Evolutionary conservation across 192 early-diverging fungal genomes (phyloP).

Genomic region (Coemansia sp.): DNA sequence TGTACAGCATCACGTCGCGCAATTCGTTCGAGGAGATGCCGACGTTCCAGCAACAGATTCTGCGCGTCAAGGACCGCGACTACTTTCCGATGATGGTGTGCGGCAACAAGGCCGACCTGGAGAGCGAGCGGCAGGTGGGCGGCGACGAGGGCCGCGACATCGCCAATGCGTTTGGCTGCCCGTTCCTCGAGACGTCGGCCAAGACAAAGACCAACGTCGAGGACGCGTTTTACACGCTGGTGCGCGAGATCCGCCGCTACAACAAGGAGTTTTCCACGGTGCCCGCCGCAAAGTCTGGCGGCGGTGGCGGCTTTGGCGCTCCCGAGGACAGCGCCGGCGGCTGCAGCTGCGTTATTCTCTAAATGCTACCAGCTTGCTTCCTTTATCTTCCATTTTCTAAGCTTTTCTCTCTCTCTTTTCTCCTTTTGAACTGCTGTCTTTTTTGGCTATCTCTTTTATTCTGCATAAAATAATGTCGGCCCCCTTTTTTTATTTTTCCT

Average conservation of each 20-base stretch:
- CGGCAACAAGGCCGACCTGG: constrained; percentile 91
- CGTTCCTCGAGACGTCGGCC: constrained; percentile 86
- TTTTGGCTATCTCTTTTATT: background rate
- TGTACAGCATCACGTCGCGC: constrained; percentile 89
- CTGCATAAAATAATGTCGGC: background rate
- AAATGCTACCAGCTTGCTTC: constrained; percentile 16
- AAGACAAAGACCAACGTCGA: constrained; percentile 88
- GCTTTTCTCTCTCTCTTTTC: background rate
- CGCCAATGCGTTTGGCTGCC: constrained; percentile 68
- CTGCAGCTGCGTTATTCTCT: constrained; percentile 62
- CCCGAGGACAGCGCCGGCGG: constrained; percentile 44
- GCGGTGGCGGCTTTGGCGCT: constrained; percentile 28
- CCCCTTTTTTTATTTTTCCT: background rate
- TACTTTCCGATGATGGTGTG: constrained; percentile 86
- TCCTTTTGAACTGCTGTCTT: background rate
- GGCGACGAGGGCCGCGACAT: constrained; percentile 77
- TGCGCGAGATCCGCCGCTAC: constrained; percentile 78
- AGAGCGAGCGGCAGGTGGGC: constrained; percentile 77
- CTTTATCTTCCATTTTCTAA: constrained; percentile 3
- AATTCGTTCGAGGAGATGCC: constrained; percentile 89
- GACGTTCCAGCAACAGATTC: constrained; percentile 88
- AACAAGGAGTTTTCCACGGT: constrained; percentile 63
- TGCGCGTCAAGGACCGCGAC: constrained; percentile 92
- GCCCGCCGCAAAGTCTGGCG: constrained; percentile 27
- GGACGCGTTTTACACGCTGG: constrained; percentile 82